Conservation (phyloP, 768 basidiomycete genomes). For the Podaxis sp. region DNA sequence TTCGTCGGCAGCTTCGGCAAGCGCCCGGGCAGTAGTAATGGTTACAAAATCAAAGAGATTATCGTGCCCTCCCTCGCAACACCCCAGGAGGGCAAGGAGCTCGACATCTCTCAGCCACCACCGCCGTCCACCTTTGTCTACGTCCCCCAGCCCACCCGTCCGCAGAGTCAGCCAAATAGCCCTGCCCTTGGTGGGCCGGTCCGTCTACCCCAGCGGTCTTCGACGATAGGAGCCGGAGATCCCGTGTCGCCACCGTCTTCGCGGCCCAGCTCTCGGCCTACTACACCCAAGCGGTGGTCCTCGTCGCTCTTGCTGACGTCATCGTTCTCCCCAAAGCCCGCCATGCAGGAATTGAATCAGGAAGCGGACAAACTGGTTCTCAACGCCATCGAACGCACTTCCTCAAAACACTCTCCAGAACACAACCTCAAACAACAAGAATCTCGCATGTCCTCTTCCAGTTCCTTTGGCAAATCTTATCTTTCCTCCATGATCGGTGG, state of each 20-base stretch:
- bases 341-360: slow-evolving; percentile 41
- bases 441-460: slow-evolving; percentile 37
- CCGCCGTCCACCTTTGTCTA: slow-evolving; percentile 10
- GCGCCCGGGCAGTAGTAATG: slow-evolving; percentile 12
- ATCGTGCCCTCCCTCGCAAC: slow-evolving; percentile 23
- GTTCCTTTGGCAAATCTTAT: slow-evolving; percentile 40
- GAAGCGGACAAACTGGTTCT: slow-evolving; percentile 46
- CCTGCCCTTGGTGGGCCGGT: not conserved
- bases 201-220: not conserved
- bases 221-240: not conserved
- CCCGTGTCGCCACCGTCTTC: slow-evolving; percentile 19
- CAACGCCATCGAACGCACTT: slow-evolving; percentile 52
- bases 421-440: slow-evolving; percentile 28
- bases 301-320: slow-evolving; percentile 32
- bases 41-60: slow-evolving; percentile 19
- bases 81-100: slow-evolving; percentile 30
- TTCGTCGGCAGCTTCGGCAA: slow-evolving; percentile 16
- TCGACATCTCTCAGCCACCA: slow-evolving; percentile 17
- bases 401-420: slow-evolving; percentile 27
- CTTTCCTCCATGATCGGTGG: slow-evolving; percentile 72
- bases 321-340: slow-evolving; percentile 24
- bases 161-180: not conserved
- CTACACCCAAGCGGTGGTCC: slow-evolving; percentile 34
- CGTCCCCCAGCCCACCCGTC: not conserved
- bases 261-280: slow-evolving; percentile 28